Evolutionary conservation across 176 grass and related monocot genomes (phyloP).

Genomic region (Oryza rufipogon): DNA sequence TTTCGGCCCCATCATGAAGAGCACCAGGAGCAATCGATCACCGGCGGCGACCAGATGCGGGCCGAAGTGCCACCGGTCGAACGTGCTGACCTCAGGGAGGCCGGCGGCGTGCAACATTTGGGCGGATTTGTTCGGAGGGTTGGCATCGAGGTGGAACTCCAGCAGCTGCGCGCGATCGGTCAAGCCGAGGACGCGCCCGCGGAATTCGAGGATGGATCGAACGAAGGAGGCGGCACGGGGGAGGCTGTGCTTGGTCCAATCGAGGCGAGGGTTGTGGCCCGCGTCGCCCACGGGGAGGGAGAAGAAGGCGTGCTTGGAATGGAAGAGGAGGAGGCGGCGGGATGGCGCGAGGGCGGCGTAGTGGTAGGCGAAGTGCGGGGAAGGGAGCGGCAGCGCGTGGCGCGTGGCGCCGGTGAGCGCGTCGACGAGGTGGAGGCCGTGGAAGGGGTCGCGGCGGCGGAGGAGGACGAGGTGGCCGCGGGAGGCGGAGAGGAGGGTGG

Average conservation of each 20-base stretch:
- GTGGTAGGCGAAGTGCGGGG: slow-evolving; percentile 39
- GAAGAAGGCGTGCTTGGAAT: slow-evolving; percentile 54
- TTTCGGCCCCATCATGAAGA: slow-evolving; percentile 37
- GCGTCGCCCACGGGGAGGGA: slow-evolving; percentile 18
- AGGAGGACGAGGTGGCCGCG: slow-evolving; percentile 35
- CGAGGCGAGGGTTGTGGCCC: neutral
- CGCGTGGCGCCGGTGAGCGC: slow-evolving; percentile 25
- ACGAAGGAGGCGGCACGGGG: slow-evolving; percentile 44
- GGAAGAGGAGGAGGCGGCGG: slow-evolving; percentile 48
- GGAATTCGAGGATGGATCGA: slow-evolving; percentile 31
- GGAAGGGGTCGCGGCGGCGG: neutral
- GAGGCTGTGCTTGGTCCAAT: slow-evolving; percentile 45
- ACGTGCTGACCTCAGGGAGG: slow-evolving; percentile 42
- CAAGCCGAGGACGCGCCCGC: slow-evolving; percentile 41
- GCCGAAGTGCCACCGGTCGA: slow-evolving; percentile 28
- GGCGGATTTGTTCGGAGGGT: neutral
- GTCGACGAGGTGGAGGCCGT: slow-evolving; percentile 12
- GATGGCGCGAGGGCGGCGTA: slow-evolving; percentile 43
- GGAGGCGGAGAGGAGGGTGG: slow-evolving; percentile 28
- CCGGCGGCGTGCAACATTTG: slow-evolving; percentile 22
- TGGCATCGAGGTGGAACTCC: slow-evolving; percentile 39
- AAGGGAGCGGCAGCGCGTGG: slow-evolving; percentile 27
- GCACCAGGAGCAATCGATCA: slow-evolving; percentile 42
- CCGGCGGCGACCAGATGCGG: slow-evolving; percentile 33
- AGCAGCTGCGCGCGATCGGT: slow-evolving; percentile 47